A percentile compares a stretch with the other conserved stretches of the same genome.
phyloP scores from a whole-genome alignment of 768 basidiomycete species.

The Termitomyces sp. region DNA sequence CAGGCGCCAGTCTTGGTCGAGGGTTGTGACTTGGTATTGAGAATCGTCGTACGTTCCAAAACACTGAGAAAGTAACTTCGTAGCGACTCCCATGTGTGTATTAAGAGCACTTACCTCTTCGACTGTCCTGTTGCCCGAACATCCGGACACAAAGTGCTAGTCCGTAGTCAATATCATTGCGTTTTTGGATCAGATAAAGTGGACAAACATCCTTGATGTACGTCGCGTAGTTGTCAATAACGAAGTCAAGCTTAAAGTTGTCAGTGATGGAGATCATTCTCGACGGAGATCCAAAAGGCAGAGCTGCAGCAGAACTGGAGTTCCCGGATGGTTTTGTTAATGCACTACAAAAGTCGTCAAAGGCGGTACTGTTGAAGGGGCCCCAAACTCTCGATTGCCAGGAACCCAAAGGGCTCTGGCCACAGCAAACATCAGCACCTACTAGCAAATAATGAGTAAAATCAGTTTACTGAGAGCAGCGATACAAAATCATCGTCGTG shows the following conservation, averaged over 20 bases:
- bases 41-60: conserved; percentile 78
- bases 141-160: conserved; percentile 53
- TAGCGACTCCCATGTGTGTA: not conserved
- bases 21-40: conserved; percentile 52
- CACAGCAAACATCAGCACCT: not conserved
- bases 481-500: conserved; percentile 79
- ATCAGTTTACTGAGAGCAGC: conserved; percentile 44
- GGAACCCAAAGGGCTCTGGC: conserved; percentile 50
- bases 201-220: conserved; percentile 67
- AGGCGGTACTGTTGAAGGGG: conserved; percentile 56
- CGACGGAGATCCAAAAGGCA: conserved; percentile 43
- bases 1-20: conserved; percentile 75
- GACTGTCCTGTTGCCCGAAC: conserved; percentile 35
- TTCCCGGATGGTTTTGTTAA: conserved; percentile 41
- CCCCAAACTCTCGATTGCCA: conserved; percentile 94
- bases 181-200: not conserved
- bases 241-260: conserved; percentile 47
- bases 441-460: not conserved
- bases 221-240: conserved; percentile 66
- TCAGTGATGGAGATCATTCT: conserved; percentile 42
- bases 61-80: conserved; percentile 44
- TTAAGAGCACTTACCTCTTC: conserved; percentile 24
- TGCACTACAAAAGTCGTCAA: conserved; percentile 63
- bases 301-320: conserved; percentile 21
- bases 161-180: not conserved